Conservation (phyloP, 306 rosid genomes). For the Vigna reflexopilosa region DNA sequence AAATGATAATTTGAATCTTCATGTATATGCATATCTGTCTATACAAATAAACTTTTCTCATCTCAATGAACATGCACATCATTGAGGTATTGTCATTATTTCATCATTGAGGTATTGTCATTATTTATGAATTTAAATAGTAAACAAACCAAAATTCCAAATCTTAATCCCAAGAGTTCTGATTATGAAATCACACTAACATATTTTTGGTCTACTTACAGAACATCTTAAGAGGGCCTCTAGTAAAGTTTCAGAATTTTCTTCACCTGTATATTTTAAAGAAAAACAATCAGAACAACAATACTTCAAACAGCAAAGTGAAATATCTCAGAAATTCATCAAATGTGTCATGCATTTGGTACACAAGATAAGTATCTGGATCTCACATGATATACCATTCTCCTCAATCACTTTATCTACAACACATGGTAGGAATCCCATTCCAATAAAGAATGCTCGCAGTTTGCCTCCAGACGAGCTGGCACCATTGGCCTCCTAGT, state of each 20-base stretch:
- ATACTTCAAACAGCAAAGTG: slow-evolving; percentile 22
- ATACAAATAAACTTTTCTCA: background rate
- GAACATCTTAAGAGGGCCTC: slow-evolving; percentile 69
- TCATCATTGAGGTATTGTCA: background rate
- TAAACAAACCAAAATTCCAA: slow-evolving; percentile 8
- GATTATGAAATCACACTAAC: slow-evolving; percentile 2
- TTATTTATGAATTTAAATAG: background rate
- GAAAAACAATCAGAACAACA: slow-evolving; percentile 39
- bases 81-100: background rate
- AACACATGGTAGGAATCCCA: slow-evolving; percentile 82
- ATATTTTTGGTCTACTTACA: slow-evolving; percentile 56
- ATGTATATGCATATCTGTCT: background rate
- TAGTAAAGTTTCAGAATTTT: slow-evolving; percentile 68
- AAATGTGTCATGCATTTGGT: slow-evolving; percentile 29
- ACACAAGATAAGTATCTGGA: slow-evolving; percentile 31
- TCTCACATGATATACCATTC: slow-evolving; percentile 67
- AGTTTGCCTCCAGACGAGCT: slow-evolving; percentile 80
- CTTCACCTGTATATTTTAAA: slow-evolving; percentile 71
- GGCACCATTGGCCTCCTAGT: slow-evolving; percentile 74
- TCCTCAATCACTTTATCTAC: slow-evolving; percentile 83
- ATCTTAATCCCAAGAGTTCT: slow-evolving; percentile 14
- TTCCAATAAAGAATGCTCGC: slow-evolving; percentile 71
- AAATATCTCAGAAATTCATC: slow-evolving; percentile 34
- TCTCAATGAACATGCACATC: slow-evolving; percentile 23
- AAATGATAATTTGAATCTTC: slow-evolving; percentile 7